Base-by-base conservation (phyloP, 306 rosid species). In the Quercus aquifolioides region DNA sequence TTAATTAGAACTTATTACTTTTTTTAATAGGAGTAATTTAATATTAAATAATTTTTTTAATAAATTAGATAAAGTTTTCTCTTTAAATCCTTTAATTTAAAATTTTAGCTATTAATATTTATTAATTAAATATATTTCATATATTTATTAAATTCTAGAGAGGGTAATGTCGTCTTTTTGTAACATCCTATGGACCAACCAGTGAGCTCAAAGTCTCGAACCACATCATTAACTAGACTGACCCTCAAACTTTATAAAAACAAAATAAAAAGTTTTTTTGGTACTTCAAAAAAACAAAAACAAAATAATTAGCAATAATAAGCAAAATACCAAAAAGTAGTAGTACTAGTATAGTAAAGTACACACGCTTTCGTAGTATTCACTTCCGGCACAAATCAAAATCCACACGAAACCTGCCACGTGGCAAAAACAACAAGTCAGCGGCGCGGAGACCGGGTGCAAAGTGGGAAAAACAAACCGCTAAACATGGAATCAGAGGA, bases 401-500 rank as follows among this genome's bases (percentile, higher is more conserved):
- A 20, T 15, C 38, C 3, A 31, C 0, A 7, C 2, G 10, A 5
- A 6, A 65, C 5, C 38, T 5, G 14, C 15, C 46, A 18, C 21
- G 5, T 31, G 49, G 46, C 6, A 7, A 17, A 2, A 38, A 6
- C 46, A 23, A 1, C 5, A 65, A 65, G 3, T 28, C 0, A 28
- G 31, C 46, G 49, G 7, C 18, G 23, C 5, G 0, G 3, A 18
- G 46, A 28, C 2, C 13, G 11, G 21, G 49, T 65, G 71, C 38
- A 62, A 26, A 13, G 21, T 25, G 7, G 26, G 69, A 5, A 62
- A 12, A 26, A 26, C 26, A 62, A 6, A 17, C 13, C 26, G 55
- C 62, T 71, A 54, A 31, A 79, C 76, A 55, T 71, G 56, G 25
- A 28, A 84, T 72, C 17, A 5, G 1, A 3, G 76, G 88, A 84